Base-by-base conservation (phyloP, 768 basidiomycete species). In the Dendrothele bispora region DNA sequence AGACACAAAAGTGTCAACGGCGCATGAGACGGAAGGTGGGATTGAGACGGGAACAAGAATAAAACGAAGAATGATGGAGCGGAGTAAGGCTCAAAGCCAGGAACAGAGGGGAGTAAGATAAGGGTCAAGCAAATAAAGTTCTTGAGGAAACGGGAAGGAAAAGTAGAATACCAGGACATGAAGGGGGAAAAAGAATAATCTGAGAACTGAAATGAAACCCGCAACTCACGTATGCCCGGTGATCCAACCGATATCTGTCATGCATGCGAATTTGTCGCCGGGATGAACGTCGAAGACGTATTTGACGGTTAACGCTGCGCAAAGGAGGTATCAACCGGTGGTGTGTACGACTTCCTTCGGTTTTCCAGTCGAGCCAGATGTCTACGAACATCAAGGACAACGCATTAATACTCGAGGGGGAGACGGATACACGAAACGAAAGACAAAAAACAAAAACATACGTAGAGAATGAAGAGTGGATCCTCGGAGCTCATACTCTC, bases 191-290 rank as follows among this genome's bases (percentile, higher is more conserved):
- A n/a, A n/a, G n/a, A n/a, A n/a, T n/a, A n/a, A n/a, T n/a, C n/a
- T n/a, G n/a, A n/a, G n/a, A n/a, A n/a, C n/a, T n/a, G n/a, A n/a
- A n/a, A n/a, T n/a, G n/a, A n/a, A n/a, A n/a, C n/a, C n/a, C n/a
- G 28, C 46, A 35, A 60, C 67, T 56, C 50, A 90, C 70, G 89
- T 90, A 70, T 97, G 93, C 15, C 95, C 95, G 3, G 95, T 98
- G 72, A 98, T 95, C 95, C 95, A 98, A 58, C 95, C 95, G 43
- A 99, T 79, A 62, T 99, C 95, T 48, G 95, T 95, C 95, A 98
- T 94, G 75, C 95, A 98, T 1, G 86, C 97, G 65, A 95, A 98
- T 56, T 79, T 84, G 72, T 98, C 95, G 50, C 90, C 93, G n/a
- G 88, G 84, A 67, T 99, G 95, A 18, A 98, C 82, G 64, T 99